A percentile compares a stretch with the other conserved stretches of the same genome.
phyloP scores from a whole-genome alignment of 148 eudicot species.

The Rhododendron griersonianum region DNA sequence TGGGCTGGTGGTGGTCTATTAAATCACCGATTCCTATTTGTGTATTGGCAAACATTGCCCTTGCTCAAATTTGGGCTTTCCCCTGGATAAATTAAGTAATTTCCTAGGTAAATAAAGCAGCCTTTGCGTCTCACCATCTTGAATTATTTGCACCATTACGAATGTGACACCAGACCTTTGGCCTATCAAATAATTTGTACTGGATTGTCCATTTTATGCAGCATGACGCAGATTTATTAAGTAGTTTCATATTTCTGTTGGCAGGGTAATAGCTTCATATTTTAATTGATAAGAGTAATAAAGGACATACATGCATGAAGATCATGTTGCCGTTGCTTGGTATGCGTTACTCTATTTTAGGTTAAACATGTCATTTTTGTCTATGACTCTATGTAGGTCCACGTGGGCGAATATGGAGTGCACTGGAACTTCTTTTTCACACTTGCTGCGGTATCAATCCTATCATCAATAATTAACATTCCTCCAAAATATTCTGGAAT shows the following conservation, averaged over 20 bases:
- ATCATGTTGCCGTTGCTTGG: neutral
- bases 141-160: neutral
- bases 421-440: conserved; percentile 99
- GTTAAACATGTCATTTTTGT: neutral
- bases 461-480: conserved; percentile 66
- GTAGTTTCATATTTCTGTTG: neutral
- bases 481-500: conserved; percentile 75
- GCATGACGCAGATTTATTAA: neutral
- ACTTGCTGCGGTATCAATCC: conserved; percentile 67
- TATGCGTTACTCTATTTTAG: neutral
- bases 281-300: neutral
- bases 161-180: neutral
- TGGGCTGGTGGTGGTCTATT: neutral
- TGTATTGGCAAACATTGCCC: neutral
- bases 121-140: neutral
- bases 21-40: neutral
- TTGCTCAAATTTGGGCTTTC: neutral
- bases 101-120: neutral
- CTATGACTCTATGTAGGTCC: conserved; percentile 50
- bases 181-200: neutral
- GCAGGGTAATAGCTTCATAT: neutral
- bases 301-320: neutral
- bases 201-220: neutral
- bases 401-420: conserved; percentile 95
- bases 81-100: neutral